These are phyloP conservation scores for Fusarium sp. DNA, from an alignment of 2,329 filamentous ascomycete species.

Conservation along the genomic window DNA sequence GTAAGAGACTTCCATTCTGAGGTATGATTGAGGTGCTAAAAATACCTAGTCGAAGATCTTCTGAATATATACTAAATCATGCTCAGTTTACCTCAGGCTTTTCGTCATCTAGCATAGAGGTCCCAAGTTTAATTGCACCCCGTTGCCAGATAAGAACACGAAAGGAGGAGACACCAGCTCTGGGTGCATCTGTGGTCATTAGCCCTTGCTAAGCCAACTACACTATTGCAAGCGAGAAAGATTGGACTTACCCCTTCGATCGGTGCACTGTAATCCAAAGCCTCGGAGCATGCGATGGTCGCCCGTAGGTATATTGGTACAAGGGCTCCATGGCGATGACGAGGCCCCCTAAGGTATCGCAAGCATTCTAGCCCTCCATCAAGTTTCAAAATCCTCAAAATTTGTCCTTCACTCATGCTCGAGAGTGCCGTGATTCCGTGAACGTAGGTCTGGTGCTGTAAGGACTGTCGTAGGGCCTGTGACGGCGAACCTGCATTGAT, in stretches of 20 bases:
- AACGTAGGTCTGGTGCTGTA: neutral
- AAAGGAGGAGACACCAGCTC: neutral
- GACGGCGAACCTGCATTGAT: rapidly evolving
- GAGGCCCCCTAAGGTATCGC: neutral
- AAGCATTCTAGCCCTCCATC: neutral
- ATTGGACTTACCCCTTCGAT: too few species aligned
- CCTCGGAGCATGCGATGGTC: too few species aligned
- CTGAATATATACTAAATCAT: too few species aligned
- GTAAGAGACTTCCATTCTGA: too few species aligned
- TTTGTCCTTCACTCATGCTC: rapidly evolving
- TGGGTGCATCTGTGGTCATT: rapidly evolving
- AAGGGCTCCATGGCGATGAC: too few species aligned
- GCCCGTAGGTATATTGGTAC: rapidly evolving
- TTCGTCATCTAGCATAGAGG: too few species aligned
- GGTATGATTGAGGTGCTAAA: rapidly evolving
- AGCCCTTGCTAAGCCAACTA: rapidly evolving
- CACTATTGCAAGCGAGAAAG: too few species aligned
- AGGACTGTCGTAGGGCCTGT: too few species aligned
- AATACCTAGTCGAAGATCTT: too few species aligned
- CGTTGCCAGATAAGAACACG: rapidly evolving
- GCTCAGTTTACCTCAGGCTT: too few species aligned
- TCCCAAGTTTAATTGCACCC: rapidly evolving
- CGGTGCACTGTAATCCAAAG: too few species aligned
- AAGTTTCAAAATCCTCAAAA: neutral
- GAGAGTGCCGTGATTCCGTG: too few species aligned